phyloP scores from a whole-genome alignment of 352 stramenopile species.

The Pythium oligandrum region DNA sequence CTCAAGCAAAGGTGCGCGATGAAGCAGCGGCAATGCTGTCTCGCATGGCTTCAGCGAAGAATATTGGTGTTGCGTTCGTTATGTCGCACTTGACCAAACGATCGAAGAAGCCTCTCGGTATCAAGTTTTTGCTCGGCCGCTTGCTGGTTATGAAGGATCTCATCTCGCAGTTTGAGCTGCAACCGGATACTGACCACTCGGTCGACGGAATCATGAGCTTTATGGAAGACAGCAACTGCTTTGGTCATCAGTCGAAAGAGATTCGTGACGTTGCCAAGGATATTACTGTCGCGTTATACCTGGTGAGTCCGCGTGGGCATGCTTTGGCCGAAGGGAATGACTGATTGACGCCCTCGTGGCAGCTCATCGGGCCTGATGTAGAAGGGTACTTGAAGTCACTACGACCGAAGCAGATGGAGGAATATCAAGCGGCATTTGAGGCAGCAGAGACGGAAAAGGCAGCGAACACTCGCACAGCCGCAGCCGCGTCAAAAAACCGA shows the following conservation, averaged over 20 bases:
- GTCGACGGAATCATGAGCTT: conserved; percentile 68
- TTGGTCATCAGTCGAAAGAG: conserved; percentile 84
- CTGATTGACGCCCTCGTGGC: not conserved
- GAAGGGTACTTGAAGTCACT: conserved; percentile 77
- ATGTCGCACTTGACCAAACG: conserved; percentile 57
- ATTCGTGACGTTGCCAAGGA: conserved; percentile 88
- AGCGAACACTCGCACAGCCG: conserved; percentile 12
- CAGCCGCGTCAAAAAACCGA: conserved; percentile 7
- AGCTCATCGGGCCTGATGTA: conserved; percentile 55
- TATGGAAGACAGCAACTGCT: conserved; percentile 77
- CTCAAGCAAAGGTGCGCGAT: conserved; percentile 69
- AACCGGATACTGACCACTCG: conserved; percentile 46
- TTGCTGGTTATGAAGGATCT: conserved; percentile 60
- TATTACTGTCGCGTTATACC: conserved; percentile 73
- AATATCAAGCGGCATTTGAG: conserved; percentile 89
- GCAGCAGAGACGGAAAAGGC: conserved; percentile 41
- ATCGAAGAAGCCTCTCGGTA: conserved; percentile 65
- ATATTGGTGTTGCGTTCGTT: conserved; percentile 65
- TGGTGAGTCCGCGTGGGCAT: conserved; percentile 18
- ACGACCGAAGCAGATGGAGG: conserved; percentile 87
- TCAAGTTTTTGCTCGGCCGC: conserved; percentile 68
- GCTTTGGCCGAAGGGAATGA: too few relatives aligned
- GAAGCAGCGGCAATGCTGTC: conserved; percentile 42
- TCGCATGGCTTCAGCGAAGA: conserved; percentile 48
- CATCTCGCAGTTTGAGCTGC: conserved; percentile 45